Evolutionary conservation across 345 rosid species (phyloP).

Genomic region (Euphorbia lathyris): DNA sequence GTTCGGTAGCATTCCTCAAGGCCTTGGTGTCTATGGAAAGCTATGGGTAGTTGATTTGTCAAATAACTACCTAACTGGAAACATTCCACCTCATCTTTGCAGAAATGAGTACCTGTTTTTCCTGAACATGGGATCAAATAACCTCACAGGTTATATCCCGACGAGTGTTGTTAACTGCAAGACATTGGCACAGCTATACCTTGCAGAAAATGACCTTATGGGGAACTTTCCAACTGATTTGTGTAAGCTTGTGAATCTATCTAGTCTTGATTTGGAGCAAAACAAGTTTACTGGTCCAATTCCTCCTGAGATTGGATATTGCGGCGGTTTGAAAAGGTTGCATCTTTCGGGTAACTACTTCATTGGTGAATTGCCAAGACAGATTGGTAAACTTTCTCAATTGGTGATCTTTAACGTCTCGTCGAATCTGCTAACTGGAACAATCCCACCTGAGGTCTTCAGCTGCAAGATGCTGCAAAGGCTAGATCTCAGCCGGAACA

Average conservation of each 20-base stretch:
- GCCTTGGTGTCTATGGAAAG: conserved; percentile 59
- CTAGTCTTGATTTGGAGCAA: conserved; percentile 66
- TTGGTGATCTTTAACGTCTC: conserved; percentile 75
- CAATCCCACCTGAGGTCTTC: conserved; percentile 63
- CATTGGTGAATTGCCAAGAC: conserved; percentile 59
- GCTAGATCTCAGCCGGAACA: conserved; percentile 73
- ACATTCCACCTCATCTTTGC: conserved; percentile 66
- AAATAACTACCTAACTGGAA: conserved; percentile 56
- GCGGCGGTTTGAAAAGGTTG: conserved; percentile 63
- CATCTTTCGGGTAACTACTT: conserved; percentile 64
- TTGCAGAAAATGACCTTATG: conserved; percentile 49
- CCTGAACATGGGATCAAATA: conserved; percentile 66
- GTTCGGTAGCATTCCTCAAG: conserved; percentile 62
- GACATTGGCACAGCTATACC: conserved; percentile 61
- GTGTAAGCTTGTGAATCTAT: conserved; percentile 58
- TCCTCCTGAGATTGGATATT: conserved; percentile 59
- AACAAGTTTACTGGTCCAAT: conserved; percentile 71
- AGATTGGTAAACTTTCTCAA: conserved; percentile 62
- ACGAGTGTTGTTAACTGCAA: conserved; percentile 53
- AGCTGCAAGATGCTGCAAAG: conserved; percentile 76
- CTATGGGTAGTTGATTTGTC: conserved; percentile 89
- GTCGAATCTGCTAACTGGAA: conserved; percentile 63
- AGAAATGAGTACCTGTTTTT: conserved; percentile 45
- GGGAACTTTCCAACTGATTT: conserved; percentile 66
- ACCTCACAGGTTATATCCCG: conserved; percentile 68